These are phyloP conservation scores for Camellia granthamiana DNA, from an alignment of 148 eudicot species.

Conservation along the genomic window DNA sequence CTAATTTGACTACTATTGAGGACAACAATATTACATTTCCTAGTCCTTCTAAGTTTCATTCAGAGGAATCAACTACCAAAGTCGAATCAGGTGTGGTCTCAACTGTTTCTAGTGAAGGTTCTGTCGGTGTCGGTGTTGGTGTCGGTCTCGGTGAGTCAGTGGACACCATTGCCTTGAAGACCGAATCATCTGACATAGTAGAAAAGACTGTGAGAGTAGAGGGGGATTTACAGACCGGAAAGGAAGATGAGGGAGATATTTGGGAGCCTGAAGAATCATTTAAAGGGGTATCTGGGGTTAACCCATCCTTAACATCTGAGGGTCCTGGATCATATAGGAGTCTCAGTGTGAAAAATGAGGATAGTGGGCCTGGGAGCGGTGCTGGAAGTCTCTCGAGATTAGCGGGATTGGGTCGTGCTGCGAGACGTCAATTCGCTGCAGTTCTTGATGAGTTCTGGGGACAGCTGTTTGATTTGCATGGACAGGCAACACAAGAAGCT, in stretches of 20 bases:
- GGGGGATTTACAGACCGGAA: slow-evolving; percentile 37
- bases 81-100: slow-evolving; percentile 26
- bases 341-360: slow-evolving; percentile 70
- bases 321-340: slow-evolving; percentile 79
- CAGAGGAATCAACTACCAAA: slow-evolving; percentile 28
- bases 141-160: slow-evolving; percentile 26
- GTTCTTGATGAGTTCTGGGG: slow-evolving; percentile 98
- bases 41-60: slow-evolving; percentile 19
- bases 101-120: slow-evolving; percentile 21
- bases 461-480: slow-evolving; percentile 89
- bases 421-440: slow-evolving; percentile 73
- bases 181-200: slow-evolving; percentile 33
- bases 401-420: slow-evolving; percentile 90
- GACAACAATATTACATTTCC: slow-evolving; percentile 32
- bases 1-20: slow-evolving; percentile 30
- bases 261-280: slow-evolving; percentile 59
- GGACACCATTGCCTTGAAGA: slow-evolving; percentile 20
- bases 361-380: slow-evolving; percentile 50
- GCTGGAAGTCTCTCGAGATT: slow-evolving; percentile 81
- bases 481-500: slow-evolving; percentile 70
- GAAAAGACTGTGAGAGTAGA: slow-evolving; percentile 50
- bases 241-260: slow-evolving; percentile 42
- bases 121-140: slow-evolving; percentile 32
- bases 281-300: slow-evolving; percentile 33
- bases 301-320: slow-evolving; percentile 41